These are phyloP conservation scores for Trichosporon coremiiforme DNA, from an alignment of 1,284 basidiomycete genomes.

Conservation along the genomic window DNA sequence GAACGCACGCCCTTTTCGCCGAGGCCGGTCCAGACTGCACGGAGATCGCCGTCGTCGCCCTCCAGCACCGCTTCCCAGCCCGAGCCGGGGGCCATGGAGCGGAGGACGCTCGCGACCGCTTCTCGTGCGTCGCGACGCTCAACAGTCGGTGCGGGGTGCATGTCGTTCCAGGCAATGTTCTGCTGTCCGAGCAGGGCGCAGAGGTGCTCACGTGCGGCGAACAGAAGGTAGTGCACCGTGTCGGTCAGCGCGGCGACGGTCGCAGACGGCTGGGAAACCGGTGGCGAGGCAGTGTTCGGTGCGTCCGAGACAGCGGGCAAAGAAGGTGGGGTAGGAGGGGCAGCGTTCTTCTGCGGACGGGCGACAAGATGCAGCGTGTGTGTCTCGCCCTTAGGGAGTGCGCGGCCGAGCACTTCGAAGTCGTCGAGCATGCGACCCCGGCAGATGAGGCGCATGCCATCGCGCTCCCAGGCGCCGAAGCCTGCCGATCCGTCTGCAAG, in stretches of 20 bases:
- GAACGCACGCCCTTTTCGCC: slow-evolving; percentile 28
- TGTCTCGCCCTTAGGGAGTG: slow-evolving; percentile 37
- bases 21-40: slow-evolving; percentile 30
- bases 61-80: slow-evolving; percentile 43
- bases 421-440: slow-evolving; percentile 50
- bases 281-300: neutral
- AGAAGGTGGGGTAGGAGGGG: neutral
- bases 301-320: neutral
- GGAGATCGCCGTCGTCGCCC: slow-evolving; percentile 28
- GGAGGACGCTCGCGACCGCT: slow-evolving; percentile 46
- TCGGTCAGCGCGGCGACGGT: slow-evolving; percentile 39
- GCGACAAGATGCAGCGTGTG: slow-evolving; percentile 47
- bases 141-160: slow-evolving; percentile 40
- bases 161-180: slow-evolving; percentile 43
- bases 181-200: slow-evolving; percentile 35
- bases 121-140: slow-evolving; percentile 36
- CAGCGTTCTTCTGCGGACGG: slow-evolving; percentile 20
- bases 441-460: slow-evolving; percentile 50
- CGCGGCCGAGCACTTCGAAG: slow-evolving; percentile 43
- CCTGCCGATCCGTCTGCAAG: slow-evolving; percentile 41
- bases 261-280: neutral
- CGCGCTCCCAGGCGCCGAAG: slow-evolving; percentile 41
- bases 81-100: slow-evolving; percentile 35
- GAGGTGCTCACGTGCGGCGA: slow-evolving; percentile 48
- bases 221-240: slow-evolving; percentile 50